These are phyloP conservation scores for Zygoascus bituminiphila DNA, from an alignment of 805 yeast species.

Conservation along the genomic window DNA sequence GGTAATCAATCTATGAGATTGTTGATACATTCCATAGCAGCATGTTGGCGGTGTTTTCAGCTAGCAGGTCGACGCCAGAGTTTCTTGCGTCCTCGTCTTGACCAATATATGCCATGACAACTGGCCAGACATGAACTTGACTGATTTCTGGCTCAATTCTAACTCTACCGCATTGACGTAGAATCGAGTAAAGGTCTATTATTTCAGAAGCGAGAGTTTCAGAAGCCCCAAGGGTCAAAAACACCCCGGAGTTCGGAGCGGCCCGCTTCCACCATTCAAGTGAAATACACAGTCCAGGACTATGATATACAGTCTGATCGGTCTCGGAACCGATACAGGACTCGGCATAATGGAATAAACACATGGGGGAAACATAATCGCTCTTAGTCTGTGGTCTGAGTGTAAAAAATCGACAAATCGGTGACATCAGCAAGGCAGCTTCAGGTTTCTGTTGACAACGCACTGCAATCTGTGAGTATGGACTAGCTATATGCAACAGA, in stretches of 20 bases:
- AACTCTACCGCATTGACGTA: conserved; percentile 27
- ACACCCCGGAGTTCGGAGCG: conserved; percentile 35
- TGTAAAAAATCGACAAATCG: conserved; percentile 20
- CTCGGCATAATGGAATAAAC: conserved; percentile 10
- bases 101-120: conserved; percentile 35
- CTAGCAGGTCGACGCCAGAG: conserved; percentile 34
- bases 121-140: conserved; percentile 44
- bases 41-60: conserved; percentile 9
- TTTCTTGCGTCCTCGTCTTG: conserved; percentile 37
- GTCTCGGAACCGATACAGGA: conserved; percentile 12
- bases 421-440: conserved; percentile 30
- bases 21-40: neutral
- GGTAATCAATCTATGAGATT: too few relatives aligned
- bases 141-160: conserved; percentile 28
- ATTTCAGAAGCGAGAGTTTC: conserved; percentile 36
- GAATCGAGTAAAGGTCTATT: conserved; percentile 25
- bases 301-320: conserved; percentile 22
- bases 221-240: conserved; percentile 37
- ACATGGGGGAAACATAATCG: conserved; percentile 17
- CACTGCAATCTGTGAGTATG: conserved; percentile 19
- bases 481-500: conserved; percentile 32
- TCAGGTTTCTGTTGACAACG: conserved; percentile 21
- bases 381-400: conserved; percentile 7
- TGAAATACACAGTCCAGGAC: conserved; percentile 29
- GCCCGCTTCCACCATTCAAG: conserved; percentile 34